A percentile compares a stretch with the other conserved stretches of the same genome.
These are phyloP conservation scores for Rhodotorula sp. DNA, from an alignment of 1,284 basidiomycete species.

Conservation along the genomic window DNA sequence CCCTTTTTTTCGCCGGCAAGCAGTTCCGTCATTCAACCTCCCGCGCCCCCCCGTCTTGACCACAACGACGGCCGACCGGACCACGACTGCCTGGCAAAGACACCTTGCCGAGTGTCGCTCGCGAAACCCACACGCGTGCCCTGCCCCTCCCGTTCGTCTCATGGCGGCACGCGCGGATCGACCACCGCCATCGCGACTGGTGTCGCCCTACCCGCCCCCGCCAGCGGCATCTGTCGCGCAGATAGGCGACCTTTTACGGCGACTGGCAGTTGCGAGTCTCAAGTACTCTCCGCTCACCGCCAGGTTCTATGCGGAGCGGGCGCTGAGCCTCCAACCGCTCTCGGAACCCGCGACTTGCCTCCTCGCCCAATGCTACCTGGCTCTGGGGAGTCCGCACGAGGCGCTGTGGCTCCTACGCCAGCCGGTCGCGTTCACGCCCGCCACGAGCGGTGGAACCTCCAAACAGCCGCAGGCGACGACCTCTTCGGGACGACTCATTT, in stretches of 20 bases:
- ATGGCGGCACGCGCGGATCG: no score
- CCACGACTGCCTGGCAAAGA: no score
- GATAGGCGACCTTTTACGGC: conserved; percentile 14
- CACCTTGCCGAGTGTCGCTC: no score
- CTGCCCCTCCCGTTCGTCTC: no score
- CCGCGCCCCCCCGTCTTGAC: no score
- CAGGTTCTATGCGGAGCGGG: conserved; percentile 45
- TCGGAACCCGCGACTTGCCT: conserved; percentile 40
- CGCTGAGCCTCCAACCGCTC: conserved; percentile 39
- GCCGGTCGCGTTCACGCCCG: conserved; percentile 32
- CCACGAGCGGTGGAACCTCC: neutral
- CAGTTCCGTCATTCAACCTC: no score
- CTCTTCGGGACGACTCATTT: conserved; percentile 19
- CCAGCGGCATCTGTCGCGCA: neutral
- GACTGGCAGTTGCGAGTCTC: conserved; percentile 21
- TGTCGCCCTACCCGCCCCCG: neutral
- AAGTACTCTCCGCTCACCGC: conserved; percentile 33
- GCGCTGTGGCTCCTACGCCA: conserved; percentile 42
- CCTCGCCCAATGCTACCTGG: conserved; percentile 31
- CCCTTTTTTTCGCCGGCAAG: no score
- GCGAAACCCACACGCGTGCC: no score
- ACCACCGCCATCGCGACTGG: neutral
- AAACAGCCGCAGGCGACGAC: conserved; percentile 1
- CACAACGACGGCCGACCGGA: no score
- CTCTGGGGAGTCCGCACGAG: conserved; percentile 23